phyloP scores from a whole-genome alignment of 805 yeast genomes.

The Saturnispora mendoncae region DNA sequence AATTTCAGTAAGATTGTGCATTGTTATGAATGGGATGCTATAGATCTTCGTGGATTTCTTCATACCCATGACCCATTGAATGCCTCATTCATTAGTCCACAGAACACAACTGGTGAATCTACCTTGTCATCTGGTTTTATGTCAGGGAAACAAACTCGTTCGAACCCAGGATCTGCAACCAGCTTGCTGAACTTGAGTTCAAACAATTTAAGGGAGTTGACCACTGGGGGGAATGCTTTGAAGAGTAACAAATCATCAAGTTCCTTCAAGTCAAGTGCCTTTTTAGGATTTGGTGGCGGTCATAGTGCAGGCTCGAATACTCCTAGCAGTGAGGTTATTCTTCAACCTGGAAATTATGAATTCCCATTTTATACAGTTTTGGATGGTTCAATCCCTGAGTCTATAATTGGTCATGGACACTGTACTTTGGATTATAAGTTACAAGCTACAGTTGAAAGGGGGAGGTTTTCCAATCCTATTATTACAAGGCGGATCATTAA shows the following conservation, averaged over 20 bases:
- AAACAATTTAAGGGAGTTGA: constrained; percentile 29
- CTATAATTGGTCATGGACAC: constrained; percentile 83
- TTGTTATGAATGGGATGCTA: constrained; percentile 72
- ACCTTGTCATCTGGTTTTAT: constrained; percentile 18
- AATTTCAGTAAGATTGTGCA: constrained; percentile 55
- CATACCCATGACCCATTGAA: constrained; percentile 17
- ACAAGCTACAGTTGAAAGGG: constrained; percentile 75
- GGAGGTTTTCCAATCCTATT: constrained; percentile 61
- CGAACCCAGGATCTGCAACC: constrained; percentile 35
- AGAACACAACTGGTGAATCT: not conserved
- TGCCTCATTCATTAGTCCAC: constrained; percentile 13
- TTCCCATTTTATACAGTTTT: constrained; percentile 79
- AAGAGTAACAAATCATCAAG: constrained; percentile 24
- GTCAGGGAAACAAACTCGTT: constrained; percentile 27
- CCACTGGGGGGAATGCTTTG: constrained; percentile 12
- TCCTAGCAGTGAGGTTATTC: constrained; percentile 22
- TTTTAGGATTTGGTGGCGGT: constrained; percentile 5
- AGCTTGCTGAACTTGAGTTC: constrained; percentile 35
- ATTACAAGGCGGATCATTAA: constrained; percentile 63
- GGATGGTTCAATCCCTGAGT: constrained; percentile 80
- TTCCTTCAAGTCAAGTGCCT: not conserved
- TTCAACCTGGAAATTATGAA: constrained; percentile 75
- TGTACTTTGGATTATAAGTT: constrained; percentile 64
- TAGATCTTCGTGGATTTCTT: constrained; percentile 40
- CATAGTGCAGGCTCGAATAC: too few species aligned